Evolutionary conservation across 768 basidiomycete genomes (phyloP).

Genomic region (Boletus tylopilopsis): DNA sequence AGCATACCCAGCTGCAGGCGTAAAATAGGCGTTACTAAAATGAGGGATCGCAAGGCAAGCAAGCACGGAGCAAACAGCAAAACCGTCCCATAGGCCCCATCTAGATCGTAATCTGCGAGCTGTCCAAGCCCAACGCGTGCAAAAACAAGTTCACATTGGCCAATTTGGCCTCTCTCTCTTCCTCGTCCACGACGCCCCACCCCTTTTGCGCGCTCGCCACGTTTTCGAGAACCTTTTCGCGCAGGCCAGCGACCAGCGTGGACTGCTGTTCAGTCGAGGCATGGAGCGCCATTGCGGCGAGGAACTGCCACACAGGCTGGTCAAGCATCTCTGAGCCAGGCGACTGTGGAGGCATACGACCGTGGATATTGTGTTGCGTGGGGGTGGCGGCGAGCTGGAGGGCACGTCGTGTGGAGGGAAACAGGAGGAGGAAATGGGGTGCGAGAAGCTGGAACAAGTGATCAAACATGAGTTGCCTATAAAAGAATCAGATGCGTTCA

Average conservation of each 20-base stretch:
- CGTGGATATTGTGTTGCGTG: constrained; percentile 34
- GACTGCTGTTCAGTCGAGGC: constrained; percentile 87
- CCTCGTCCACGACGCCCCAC: constrained; percentile 61
- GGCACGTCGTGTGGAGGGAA: constrained; percentile 82
- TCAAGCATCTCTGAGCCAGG: constrained; percentile 59
- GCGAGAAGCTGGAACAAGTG: constrained; percentile 79
- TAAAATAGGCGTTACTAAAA: constrained; percentile 2
- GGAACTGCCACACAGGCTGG: constrained; percentile 93
- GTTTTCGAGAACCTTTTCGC: constrained; percentile 93
- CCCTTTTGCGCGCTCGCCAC: constrained; percentile 77
- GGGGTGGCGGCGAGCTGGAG: constrained; percentile 37
- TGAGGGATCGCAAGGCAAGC: too few relatives aligned
- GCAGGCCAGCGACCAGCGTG: constrained; percentile 73
- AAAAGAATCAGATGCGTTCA: constrained; percentile 8
- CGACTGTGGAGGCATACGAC: constrained; percentile 66
- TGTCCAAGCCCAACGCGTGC: constrained; percentile 71
- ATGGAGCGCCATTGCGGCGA: constrained; percentile 83
- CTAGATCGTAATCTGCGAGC: constrained; percentile 64
- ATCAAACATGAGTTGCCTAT: constrained; percentile 85
- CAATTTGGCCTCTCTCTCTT: constrained; percentile 72
- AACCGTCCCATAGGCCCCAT: not conserved
- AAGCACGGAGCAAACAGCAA: too few relatives aligned
- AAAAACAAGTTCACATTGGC: constrained; percentile 92
- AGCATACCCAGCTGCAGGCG: constrained; percentile 1
- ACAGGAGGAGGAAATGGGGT: constrained; percentile 73